Evolutionary conservation across 148 eudicot species (phyloP).

Genomic region (Diospyros lotus): DNA sequence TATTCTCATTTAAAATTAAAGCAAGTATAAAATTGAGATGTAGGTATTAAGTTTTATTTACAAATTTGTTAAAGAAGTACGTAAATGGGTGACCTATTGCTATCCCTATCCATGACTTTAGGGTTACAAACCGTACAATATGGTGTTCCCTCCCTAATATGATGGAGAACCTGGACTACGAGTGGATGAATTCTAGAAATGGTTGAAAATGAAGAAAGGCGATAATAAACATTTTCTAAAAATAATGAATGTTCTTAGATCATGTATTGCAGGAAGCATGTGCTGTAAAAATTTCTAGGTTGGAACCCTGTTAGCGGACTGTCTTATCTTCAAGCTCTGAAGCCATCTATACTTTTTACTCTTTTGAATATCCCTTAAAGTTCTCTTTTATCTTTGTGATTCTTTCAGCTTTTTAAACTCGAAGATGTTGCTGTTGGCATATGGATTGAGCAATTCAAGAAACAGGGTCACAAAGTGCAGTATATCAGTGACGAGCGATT

Average conservation of each 20-base stretch:
- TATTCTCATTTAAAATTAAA: too few species aligned
- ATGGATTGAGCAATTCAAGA: conserved; percentile 28
- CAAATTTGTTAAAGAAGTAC: background rate
- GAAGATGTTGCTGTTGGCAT: conserved; percentile 32
- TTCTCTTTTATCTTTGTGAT: background rate
- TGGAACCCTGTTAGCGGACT: background rate
- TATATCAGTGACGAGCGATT: conserved; percentile 17
- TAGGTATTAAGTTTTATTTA: background rate
- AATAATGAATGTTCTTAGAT: background rate
- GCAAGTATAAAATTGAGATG: too few species aligned
- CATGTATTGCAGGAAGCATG: too few species aligned
- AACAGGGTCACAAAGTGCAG: conserved; percentile 24
- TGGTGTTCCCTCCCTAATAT: too few species aligned
- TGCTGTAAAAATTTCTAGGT: background rate
- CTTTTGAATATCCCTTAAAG: background rate
- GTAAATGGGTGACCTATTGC: background rate
- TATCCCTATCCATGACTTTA: too few species aligned
- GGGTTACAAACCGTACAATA: too few species aligned
- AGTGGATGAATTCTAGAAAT: background rate
- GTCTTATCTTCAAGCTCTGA: background rate
- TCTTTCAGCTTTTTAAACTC: conserved; percentile 24
- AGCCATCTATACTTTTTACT: background rate
- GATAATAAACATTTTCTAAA: background rate
- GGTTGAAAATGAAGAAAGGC: background rate
- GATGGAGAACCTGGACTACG: too few species aligned